These are phyloP conservation scores for Auricularia auricula-judae DNA, from an alignment of 768 basidiomycete species.

Conservation along the genomic window DNA sequence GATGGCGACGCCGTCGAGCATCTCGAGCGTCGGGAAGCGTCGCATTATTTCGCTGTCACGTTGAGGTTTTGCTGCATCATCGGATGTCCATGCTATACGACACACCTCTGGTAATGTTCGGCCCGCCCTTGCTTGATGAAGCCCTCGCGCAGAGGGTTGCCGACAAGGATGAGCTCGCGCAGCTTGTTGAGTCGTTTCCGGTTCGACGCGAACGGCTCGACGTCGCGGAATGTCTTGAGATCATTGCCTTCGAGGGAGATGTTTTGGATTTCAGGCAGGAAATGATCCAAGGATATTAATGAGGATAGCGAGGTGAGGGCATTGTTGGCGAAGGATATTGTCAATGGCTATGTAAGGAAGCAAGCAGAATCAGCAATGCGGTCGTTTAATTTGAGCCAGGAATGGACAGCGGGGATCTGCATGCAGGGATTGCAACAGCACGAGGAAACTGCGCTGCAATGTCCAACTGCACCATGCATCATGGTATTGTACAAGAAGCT, in stretches of 20 bases:
- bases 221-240: slow-evolving; percentile 56
- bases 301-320: slow-evolving; percentile 50
- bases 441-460: no score
- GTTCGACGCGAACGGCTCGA: slow-evolving; percentile 50
- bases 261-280: slow-evolving; percentile 69
- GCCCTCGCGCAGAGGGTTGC: slow-evolving; percentile 61
- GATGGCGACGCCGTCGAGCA: slow-evolving; percentile 77
- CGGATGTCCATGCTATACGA: slow-evolving; percentile 2
- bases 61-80: background rate
- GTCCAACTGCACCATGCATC: no score
- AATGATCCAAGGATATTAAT: slow-evolving; percentile 53
- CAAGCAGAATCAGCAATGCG: slow-evolving; percentile 31
- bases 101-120: slow-evolving; percentile 61
- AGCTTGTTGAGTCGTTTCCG: slow-evolving; percentile 51
- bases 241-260: slow-evolving; percentile 73
- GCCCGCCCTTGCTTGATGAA: slow-evolving; percentile 46
- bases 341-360: slow-evolving; percentile 29
- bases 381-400: slow-evolving; percentile 3
- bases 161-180: slow-evolving; percentile 61
- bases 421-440: no score
- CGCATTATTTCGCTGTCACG: slow-evolving; percentile 59
- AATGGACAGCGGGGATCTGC: slow-evolving; percentile 50
- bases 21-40: slow-evolving; percentile 70
- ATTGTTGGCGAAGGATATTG: slow-evolving; percentile 77
- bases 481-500: no score